Evolutionary conservation across 2,329 filamentous ascomycete genomes (phyloP), one percentile per base, ranked within the genome.

Genomic region (Fusarium miscanthi): DNA sequence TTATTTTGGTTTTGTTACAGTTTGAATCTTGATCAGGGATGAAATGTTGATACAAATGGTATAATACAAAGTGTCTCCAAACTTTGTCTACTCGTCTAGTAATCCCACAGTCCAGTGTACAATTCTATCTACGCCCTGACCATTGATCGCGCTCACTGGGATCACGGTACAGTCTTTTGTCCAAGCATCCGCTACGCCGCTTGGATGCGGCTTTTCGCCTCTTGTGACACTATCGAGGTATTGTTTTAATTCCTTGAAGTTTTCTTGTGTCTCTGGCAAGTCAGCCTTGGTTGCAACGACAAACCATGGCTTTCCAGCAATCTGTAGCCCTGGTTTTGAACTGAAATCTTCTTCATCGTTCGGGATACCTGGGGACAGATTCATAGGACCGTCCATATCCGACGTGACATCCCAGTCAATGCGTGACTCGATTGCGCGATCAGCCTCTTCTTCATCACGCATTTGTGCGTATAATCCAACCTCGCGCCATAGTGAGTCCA

Each of bases 251-350:
- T 84, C 82, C 40, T 81, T 82, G 80, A 94, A 99, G 79, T 96
- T 97, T 30, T 90, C 88, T 80, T 94, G 89, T 4, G 96, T 97
- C 6, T 88, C 88, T 7, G 91, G 89, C 60, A 97, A 80, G 80
- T 98, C 95, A 2, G 94, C 95, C 82, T 98, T 98, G 25, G 95
- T 98, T 3, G 94, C 95, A 46, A 98, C 91, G 9, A 98, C 95
- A 77, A 97, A 96, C 96, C 96, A 99, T 2, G 96, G 95, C 84
- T 99, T 99, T 38, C 89, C 89, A n/a, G 93, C 93, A 73, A 98
- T 97, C 43, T 92, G 90, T n/a, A 93, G 79, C n/a, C 81, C 85
- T 7, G 81, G 79, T 6, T 63, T 60, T 23, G 64, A 66, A 3
- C 59, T 49, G 12, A 74, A 65, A 9, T 62, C 35, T 19, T 66